Conservation (phyloP, 768 basidiomycete species). For the Panaeolus cyanescens region DNA sequence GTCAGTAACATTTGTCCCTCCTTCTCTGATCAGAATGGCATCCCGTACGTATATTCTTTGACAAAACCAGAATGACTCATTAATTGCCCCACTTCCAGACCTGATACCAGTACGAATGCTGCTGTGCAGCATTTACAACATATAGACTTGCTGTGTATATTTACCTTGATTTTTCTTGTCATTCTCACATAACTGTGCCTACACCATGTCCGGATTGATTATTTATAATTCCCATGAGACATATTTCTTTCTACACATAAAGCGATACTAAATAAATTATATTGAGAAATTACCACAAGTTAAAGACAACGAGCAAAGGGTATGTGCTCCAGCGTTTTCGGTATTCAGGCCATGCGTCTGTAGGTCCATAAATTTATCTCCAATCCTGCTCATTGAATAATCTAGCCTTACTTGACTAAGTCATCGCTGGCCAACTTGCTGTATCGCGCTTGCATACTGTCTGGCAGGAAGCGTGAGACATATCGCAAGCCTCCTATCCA, state of each 20-base stretch:
- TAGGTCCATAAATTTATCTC: constrained; percentile 9
- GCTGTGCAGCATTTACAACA: neutral
- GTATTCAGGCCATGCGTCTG: constrained; percentile 28
- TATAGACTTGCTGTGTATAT: neutral
- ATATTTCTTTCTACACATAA: neutral
- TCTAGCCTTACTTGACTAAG: constrained; percentile 44
- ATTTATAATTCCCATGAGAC: neutral
- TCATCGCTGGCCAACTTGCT: constrained; percentile 52
- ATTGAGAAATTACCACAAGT: neutral
- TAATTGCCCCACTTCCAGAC: constrained; percentile 24
- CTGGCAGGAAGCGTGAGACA: constrained; percentile 41
- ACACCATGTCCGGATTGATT: neutral
- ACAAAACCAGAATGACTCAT: neutral
- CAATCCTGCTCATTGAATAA: constrained; percentile 5
- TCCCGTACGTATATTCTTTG: constrained; percentile 50
- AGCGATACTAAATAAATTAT: constrained; percentile 6
- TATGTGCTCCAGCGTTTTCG: neutral
- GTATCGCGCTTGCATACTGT: constrained; percentile 37
- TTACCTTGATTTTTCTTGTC: constrained; percentile 10
- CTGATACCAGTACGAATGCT: constrained; percentile 33
- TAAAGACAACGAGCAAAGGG: neutral
- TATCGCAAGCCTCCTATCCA: constrained; percentile 57
- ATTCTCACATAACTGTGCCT: constrained; percentile 14
- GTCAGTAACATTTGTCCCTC: constrained; percentile 63
- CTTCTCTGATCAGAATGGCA: constrained; percentile 65